Conservation (phyloP, 2,329 filamentous ascomycete genomes). For the Penicillium sclerotiorum region DNA sequence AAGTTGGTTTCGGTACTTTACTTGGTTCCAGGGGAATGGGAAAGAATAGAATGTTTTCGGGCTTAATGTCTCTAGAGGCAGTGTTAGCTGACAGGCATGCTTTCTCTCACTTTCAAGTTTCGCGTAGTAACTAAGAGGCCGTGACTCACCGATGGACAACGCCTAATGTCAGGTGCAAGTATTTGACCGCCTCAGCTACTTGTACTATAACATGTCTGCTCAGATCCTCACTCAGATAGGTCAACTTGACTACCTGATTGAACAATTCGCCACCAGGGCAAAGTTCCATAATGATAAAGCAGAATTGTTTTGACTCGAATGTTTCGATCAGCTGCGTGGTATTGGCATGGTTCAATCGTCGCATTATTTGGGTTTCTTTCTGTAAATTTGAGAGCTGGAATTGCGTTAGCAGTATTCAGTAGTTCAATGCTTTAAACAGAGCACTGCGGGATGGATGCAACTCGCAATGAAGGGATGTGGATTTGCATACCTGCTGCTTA, state of each 20-base stretch:
- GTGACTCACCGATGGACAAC: slow-evolving; percentile 22
- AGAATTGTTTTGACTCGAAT: slow-evolving; percentile 9
- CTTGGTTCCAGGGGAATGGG: slow-evolving; percentile 4
- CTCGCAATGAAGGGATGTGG: too few relatives aligned
- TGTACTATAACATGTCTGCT: slow-evolving; percentile 15
- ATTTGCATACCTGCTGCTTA: slow-evolving; percentile 10
- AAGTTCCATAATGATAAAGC: slow-evolving; percentile 6
- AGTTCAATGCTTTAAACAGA: not conserved
- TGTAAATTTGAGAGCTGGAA: slow-evolving; percentile 9
- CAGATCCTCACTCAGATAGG: slow-evolving; percentile 19
- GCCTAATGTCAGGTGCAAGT: slow-evolving; percentile 13
- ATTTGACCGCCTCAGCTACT: slow-evolving; percentile 14
- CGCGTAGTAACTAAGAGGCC: too few relatives aligned
- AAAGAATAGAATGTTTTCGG: slow-evolving; percentile 14
- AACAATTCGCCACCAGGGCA: slow-evolving; percentile 15
- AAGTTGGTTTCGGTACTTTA: not conserved
- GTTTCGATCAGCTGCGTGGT: slow-evolving; percentile 9
- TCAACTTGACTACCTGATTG: slow-evolving; percentile 15
- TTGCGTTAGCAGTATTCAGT: not conserved
- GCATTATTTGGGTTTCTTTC: slow-evolving; percentile 13
- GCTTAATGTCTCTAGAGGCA: slow-evolving; percentile 14
- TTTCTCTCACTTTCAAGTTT: too few relatives aligned
- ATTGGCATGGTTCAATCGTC: slow-evolving; percentile 9
- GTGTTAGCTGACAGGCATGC: not conserved
- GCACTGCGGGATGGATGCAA: not conserved